These are phyloP conservation scores for Sphaceloma murrayae DNA, from an alignment of 2,329 filamentous ascomycete genomes.

Conservation along the genomic window DNA sequence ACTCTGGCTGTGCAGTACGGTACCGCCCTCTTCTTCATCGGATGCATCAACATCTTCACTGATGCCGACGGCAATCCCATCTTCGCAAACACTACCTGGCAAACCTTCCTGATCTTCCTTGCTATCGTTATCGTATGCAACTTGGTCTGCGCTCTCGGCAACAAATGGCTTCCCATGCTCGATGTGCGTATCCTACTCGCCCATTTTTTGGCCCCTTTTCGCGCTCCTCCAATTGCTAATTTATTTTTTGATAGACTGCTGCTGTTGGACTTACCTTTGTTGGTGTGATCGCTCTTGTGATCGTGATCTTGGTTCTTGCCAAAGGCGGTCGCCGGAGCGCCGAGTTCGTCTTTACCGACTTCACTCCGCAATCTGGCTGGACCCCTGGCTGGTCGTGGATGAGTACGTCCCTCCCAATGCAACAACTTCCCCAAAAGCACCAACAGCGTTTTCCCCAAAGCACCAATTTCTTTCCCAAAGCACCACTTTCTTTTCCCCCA, in stretches of 20 bases:
- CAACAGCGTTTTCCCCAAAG: too few species aligned
- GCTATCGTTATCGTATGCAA: slow-evolving; percentile 43
- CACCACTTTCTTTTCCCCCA: background rate
- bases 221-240: too few species aligned
- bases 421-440: too few species aligned
- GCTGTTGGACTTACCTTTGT: slow-evolving; percentile 68
- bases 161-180: slow-evolving; percentile 47
- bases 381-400: slow-evolving; percentile 58
- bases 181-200: slow-evolving; percentile 48
- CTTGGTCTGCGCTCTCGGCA: slow-evolving; percentile 42
- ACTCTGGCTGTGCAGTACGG: slow-evolving; percentile 76
- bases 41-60: slow-evolving; percentile 48
- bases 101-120: slow-evolving; percentile 42
- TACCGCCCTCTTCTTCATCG: slow-evolving; percentile 46
- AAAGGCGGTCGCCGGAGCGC: slow-evolving; percentile 57
- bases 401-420: slow-evolving; percentile 12
- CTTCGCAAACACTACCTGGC: slow-evolving; percentile 36
- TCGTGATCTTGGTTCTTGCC: slow-evolving; percentile 55
- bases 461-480: background rate
- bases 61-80: slow-evolving; percentile 37
- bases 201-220: slow-evolving; percentile 16
- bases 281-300: slow-evolving; percentile 55
- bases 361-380: slow-evolving; percentile 62
- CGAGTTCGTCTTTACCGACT: slow-evolving; percentile 56
- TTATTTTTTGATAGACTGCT: slow-evolving; percentile 46